phyloP scores from a whole-genome alignment of 768 basidiomycete species.

The Termitomyces heimii region DNA sequence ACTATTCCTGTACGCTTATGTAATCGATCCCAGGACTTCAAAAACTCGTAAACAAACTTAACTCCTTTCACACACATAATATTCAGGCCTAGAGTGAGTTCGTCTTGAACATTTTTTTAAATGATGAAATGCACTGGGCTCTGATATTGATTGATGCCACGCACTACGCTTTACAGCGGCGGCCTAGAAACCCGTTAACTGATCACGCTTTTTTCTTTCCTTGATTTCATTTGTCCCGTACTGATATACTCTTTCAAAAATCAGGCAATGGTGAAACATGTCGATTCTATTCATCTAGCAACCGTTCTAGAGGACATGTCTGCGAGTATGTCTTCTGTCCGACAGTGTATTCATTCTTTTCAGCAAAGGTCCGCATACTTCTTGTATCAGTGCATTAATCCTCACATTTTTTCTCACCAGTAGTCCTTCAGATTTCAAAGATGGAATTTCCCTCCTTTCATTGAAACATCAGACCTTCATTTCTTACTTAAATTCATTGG shows the following conservation, averaged over 20 bases:
- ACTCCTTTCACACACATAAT: too few species aligned
- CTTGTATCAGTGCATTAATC: neutral
- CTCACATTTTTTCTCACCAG: conserved; percentile 12
- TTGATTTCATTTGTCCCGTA: neutral
- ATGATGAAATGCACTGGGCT: conserved; percentile 61
- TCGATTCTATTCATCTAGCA: neutral
- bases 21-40: neutral
- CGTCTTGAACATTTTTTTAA: neutral
- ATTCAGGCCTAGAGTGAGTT: neutral
- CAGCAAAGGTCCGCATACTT: conserved; percentile 43
- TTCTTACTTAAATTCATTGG: conserved; percentile 80
- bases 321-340: conserved; percentile 52
- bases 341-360: conserved; percentile 48
- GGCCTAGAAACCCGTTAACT: conserved; percentile 27
- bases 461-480: conserved; percentile 82
- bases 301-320: conserved; percentile 50
- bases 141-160: conserved; percentile 28
- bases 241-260: neutral
- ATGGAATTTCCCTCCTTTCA: conserved; percentile 89
- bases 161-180: conserved; percentile 27
- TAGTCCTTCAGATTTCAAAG: conserved; percentile 42
- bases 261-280: conserved; percentile 1
- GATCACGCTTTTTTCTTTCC: neutral
- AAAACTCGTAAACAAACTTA: neutral
- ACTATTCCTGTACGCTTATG: neutral